Evolutionary conservation across 2,329 filamentous ascomycete species (phyloP), one percentile per base, ranked within the genome.

Genomic region (Colletotrichum aenigma): DNA sequence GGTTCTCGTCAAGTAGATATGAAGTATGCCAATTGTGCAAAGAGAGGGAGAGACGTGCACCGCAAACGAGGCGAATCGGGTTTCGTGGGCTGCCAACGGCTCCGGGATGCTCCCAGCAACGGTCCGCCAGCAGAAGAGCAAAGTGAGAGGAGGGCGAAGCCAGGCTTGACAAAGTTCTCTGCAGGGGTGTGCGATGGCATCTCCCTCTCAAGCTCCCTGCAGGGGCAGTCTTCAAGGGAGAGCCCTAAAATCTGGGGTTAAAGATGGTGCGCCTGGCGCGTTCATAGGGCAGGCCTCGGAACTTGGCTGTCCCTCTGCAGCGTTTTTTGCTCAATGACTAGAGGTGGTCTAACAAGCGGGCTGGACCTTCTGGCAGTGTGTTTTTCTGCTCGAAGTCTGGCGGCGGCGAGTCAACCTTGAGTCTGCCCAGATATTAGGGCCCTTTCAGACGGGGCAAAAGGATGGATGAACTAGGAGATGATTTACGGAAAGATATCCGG

Each of bases 171-270:
- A 8, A 36, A 30, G 65, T 26, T 36, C 38, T 10, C 18, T 9
- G 58, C 30, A 61, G 28, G 28, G 58, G 16, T 15, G 58, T 24
- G 43, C n/a, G 30, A 21, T 61, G 58, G 58, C n/a, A 34, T 34
- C 32, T 61, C 24, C 24, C 28, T 26, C 21, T 58, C 26, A 24
- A 60, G 15, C 60, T 43, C 58, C 28, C 18, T 71, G 28, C 61
- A 66, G 36, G 60, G 36, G 12, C 52, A 5, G 28, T 61, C 24
- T 60, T 15, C 36, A 48, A 55, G 68, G 52, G 32, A 72, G 38
- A 26, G 55, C 38, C 55, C 30, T 67, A 67, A 67, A 75, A 71
- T 43, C 72, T 43, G 68, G 68, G 68, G 68, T 67, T 55, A 32
- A 12, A 55, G 36, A 36, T 43, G 55, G 62, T 56, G 55, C 26